phyloP scores from a whole-genome alignment of 2,329 filamentous ascomycete species.

The Colletotrichum chrysophilum region DNA sequence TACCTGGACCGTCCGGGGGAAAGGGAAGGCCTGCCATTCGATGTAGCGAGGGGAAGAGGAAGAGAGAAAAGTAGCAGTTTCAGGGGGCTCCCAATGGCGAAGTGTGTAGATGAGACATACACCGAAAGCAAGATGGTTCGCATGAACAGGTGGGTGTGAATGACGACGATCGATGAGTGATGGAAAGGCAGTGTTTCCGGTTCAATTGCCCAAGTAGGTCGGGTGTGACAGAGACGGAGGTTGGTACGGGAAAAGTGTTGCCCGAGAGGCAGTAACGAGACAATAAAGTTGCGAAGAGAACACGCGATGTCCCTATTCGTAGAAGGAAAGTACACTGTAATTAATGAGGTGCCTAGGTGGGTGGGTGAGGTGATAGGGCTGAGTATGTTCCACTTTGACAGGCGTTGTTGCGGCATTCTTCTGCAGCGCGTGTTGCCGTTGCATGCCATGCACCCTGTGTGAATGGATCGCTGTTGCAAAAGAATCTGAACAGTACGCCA shows the following conservation, averaged over 20 bases:
- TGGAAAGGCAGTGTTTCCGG: background rate
- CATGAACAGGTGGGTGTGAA: background rate
- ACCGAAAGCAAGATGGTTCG: background rate
- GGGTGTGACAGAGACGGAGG: background rate
- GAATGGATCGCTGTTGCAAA: background rate
- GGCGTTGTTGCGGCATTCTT: background rate
- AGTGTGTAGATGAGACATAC: background rate
- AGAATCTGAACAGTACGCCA: background rate
- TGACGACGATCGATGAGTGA: background rate
- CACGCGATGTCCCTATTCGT: background rate
- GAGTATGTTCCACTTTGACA: background rate
- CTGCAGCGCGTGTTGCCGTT: background rate
- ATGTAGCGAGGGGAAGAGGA: background rate
- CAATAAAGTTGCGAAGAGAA: background rate
- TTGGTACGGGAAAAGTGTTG: background rate
- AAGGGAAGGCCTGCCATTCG: background rate
- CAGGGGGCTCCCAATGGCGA: background rate
- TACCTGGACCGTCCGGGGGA: background rate
- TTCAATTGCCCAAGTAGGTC: background rate
- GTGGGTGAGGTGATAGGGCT: background rate
- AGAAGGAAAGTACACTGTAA: background rate
- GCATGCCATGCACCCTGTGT: background rate
- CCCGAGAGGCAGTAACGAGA: background rate
- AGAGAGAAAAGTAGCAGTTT: background rate
- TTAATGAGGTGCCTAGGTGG: background rate